A percentile compares a stretch with the other conserved stretches of the same genome.
phyloP scores from a whole-genome alignment of 495 filamentous ascomycete species.

The Rhizodiscina lignyota region DNA sequence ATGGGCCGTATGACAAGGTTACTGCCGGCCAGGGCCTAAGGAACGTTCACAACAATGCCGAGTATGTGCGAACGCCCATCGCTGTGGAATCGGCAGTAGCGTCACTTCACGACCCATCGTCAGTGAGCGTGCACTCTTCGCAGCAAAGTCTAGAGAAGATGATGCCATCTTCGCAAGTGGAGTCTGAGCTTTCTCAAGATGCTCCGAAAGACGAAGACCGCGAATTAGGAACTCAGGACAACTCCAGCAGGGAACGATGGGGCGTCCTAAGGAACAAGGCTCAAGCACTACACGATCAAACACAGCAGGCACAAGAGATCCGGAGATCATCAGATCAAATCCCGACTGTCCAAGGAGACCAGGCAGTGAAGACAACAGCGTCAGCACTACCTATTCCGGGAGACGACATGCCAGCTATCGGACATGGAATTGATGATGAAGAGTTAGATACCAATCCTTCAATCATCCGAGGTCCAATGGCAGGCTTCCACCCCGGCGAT shows the following conservation, averaged over 20 bases:
- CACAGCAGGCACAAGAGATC: too few species aligned
- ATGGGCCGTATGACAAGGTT: conserved; percentile 50
- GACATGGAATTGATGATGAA: conserved; percentile 40
- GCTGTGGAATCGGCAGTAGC: conserved; percentile 78
- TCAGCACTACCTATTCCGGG: neutral
- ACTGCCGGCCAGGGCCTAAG: conserved; percentile 51
- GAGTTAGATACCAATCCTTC: conserved; percentile 69
- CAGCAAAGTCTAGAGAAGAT: too few species aligned
- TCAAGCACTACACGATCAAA: conserved; percentile 12
- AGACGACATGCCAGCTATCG: conserved; percentile 47
- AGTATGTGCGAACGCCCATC: conserved; percentile 51
- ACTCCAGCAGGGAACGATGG: conserved; percentile 16
- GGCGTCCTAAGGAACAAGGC: conserved; percentile 9
- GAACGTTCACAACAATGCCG: conserved; percentile 51
- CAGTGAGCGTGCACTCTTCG: conserved; percentile 36
- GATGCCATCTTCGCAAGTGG: too few species aligned
- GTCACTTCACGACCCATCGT: conserved; percentile 65
- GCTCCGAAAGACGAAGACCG: too few species aligned
- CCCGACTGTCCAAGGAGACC: too few species aligned
- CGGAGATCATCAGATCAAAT: too few species aligned
- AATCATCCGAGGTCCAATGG: conserved; percentile 52
- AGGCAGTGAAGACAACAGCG: too few species aligned
- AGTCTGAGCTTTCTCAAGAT: neutral
- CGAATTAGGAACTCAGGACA: conserved; percentile 2
- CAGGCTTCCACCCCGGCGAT: conserved; percentile 28